Conservation (phyloP, 192 early-diverging fungal species). For the Phlyctochytrium bullatum region DNA sequence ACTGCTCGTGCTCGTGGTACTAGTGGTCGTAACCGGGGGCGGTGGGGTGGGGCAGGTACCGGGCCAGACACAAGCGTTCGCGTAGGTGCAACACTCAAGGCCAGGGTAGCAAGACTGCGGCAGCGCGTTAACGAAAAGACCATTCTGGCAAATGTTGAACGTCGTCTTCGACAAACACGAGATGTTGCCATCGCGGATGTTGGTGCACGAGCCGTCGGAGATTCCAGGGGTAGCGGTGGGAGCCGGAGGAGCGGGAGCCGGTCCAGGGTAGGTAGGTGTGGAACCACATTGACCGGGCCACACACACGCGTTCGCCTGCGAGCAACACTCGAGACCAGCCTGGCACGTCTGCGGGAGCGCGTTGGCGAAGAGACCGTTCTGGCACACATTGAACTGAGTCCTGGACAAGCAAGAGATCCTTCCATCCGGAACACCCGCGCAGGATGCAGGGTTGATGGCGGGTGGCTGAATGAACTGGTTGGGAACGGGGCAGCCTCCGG, state of each 20-base stretch:
- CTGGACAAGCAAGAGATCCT: slow-evolving; percentile 11
- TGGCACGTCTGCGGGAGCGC: background rate
- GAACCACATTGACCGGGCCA: background rate
- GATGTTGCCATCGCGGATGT: background rate
- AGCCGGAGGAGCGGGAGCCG: too few species aligned
- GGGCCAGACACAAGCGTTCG: slow-evolving; percentile 5
- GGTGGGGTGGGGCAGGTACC: slow-evolving; percentile 2
- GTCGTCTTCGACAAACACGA: slow-evolving; percentile 4
- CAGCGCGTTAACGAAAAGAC: background rate
- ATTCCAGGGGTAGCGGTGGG: background rate
- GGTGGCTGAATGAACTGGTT: too few species aligned
- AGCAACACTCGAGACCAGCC: slow-evolving; percentile 1
- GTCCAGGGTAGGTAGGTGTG: too few species aligned
- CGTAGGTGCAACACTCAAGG: background rate
- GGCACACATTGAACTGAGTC: slow-evolving; percentile 3
- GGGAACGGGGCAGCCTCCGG: slow-evolving; percentile 2
- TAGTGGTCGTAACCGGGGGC: too few species aligned
- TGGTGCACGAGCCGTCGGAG: background rate
- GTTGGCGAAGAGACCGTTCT: background rate
- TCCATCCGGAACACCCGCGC: slow-evolving; percentile 9
- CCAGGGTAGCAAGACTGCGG: background rate
- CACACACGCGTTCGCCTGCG: background rate
- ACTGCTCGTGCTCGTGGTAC: too few species aligned
- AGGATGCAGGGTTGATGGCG: slow-evolving; percentile 15
- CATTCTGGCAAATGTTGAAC: slow-evolving; percentile 7